A percentile compares a stretch with the other conserved stretches of the same genome.
These are phyloP conservation scores for Arxiozyma bovina DNA, from an alignment of 1,139 yeast species.

Conservation along the genomic window DNA sequence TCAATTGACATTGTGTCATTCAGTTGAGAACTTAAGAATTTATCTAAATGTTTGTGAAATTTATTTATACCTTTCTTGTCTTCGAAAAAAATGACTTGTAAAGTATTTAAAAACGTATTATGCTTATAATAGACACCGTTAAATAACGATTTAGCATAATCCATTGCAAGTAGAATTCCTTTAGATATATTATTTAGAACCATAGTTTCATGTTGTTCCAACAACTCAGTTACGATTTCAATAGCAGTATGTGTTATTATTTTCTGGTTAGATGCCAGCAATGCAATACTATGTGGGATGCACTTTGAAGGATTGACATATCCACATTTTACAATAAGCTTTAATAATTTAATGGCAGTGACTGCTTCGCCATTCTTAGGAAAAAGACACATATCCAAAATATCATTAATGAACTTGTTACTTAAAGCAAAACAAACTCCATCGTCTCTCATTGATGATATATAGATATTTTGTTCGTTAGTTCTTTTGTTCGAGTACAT, in stretches of 20 bases:
- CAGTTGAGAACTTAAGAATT: slow-evolving; percentile 12
- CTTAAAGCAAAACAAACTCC: slow-evolving; percentile 66
- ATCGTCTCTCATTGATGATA: slow-evolving; percentile 33
- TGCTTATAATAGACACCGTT: slow-evolving; percentile 18
- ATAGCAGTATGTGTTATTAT: slow-evolving; percentile 43
- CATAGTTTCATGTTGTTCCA: slow-evolving; percentile 61
- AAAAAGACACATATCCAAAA: slow-evolving; percentile 42
- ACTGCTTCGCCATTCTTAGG: slow-evolving; percentile 41
- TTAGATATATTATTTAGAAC: slow-evolving; percentile 56
- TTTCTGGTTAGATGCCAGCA: slow-evolving; percentile 46
- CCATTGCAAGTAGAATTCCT: slow-evolving; percentile 51
- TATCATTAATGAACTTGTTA: slow-evolving; percentile 47
- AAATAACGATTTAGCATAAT: slow-evolving; percentile 32
- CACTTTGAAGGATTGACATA: slow-evolving; percentile 67
- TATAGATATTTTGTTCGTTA: not conserved
- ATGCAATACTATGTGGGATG: slow-evolving; percentile 60
- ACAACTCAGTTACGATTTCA: slow-evolving; percentile 46
- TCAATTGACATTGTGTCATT: slow-evolving; percentile 8
- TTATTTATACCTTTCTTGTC: slow-evolving; percentile 16
- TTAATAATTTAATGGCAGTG: slow-evolving; percentile 47
- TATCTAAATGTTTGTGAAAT: slow-evolving; percentile 14
- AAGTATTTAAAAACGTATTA: slow-evolving; percentile 15
- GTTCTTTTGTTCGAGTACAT: slow-evolving; percentile 14
- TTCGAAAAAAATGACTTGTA: slow-evolving; percentile 11
- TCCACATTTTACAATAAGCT: slow-evolving; percentile 51